phyloP scores from a whole-genome alignment of 768 basidiomycete species.

The Aureoboletus auriporus region DNA sequence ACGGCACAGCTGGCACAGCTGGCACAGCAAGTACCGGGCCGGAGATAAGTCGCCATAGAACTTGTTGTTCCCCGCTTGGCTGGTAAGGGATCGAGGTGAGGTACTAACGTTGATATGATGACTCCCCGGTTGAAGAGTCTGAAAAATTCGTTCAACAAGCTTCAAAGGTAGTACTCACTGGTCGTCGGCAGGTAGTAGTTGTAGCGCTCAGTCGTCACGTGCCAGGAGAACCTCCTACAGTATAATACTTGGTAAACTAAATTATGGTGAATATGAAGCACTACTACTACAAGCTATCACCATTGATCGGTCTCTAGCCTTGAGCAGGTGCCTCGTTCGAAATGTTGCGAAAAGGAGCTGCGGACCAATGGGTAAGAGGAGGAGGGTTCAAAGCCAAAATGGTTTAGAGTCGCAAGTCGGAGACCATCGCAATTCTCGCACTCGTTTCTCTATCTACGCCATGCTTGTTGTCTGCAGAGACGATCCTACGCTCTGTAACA shows the following conservation, averaged over 20 bases:
- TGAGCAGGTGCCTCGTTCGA: conserved; percentile 63
- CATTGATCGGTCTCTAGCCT: conserved; percentile 71
- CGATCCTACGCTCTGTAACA: conserved; percentile 64
- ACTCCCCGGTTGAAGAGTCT: too few relatives aligned
- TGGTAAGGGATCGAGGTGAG: too few relatives aligned
- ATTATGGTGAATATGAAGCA: too few relatives aligned
- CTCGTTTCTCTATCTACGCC: not conserved
- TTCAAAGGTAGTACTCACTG: too few relatives aligned
- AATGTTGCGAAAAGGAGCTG: conserved; percentile 57
- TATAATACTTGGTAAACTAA: too few relatives aligned
- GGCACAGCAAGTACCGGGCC: conserved; percentile 14
- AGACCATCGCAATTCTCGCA: conserved; percentile 89
- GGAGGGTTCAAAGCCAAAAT: conserved; percentile 96
- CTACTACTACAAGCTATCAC: too few relatives aligned
- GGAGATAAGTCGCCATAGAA: conserved; percentile 1
- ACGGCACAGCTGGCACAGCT: conserved; percentile 6
- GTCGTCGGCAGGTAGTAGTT: too few relatives aligned
- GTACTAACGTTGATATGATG: too few relatives aligned
- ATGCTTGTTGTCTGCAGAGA: conserved; percentile 52
- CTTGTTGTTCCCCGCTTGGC: too few relatives aligned
- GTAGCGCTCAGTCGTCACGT: conserved; percentile 9
- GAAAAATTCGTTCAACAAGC: too few relatives aligned
- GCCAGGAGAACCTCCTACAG: too few relatives aligned
- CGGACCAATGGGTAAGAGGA: conserved; percentile 85
- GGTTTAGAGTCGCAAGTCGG: conserved; percentile 64